phyloP scores from a whole-genome alignment of 2,329 filamentous ascomycete genomes.

The Alternaria hordeiaustralica region DNA sequence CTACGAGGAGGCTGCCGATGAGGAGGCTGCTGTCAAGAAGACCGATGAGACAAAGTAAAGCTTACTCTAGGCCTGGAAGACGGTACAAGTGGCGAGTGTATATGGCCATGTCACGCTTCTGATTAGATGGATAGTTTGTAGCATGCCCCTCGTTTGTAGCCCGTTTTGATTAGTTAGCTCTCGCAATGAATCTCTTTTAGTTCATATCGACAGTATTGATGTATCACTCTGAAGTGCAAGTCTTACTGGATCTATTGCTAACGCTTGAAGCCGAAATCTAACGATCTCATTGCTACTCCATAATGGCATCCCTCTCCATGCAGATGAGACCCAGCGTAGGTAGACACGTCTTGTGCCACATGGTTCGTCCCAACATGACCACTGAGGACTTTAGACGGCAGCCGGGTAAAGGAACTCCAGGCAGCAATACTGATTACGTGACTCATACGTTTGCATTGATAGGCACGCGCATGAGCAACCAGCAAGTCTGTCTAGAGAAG shows the following conservation, averaged over 20 bases:
- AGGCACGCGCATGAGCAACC: not conserved
- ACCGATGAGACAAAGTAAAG: slow-evolving; percentile 30
- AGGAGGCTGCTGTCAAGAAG: slow-evolving; percentile 33
- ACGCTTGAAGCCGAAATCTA: accelerated
- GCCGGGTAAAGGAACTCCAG: not conserved
- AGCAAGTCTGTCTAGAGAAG: not conserved
- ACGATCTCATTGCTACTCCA: not conserved
- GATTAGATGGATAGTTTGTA: slow-evolving; percentile 4
- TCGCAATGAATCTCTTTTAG: slow-evolving; percentile 15
- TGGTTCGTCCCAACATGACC: not conserved
- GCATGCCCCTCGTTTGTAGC: not conserved
- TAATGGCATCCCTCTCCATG: not conserved
- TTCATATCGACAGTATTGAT: not conserved
- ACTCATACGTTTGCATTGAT: not conserved
- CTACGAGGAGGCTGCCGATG: slow-evolving; percentile 45
- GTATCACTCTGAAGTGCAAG: not conserved
- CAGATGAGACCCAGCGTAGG: not conserved
- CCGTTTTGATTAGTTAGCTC: slow-evolving; percentile 1
- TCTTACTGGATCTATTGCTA: not conserved
- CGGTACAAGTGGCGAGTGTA: not conserved
- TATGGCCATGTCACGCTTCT: not conserved
- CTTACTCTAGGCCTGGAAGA: not conserved
- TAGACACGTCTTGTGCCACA: not conserved
- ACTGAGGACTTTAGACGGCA: not conserved
- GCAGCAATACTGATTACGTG: not conserved